Evolutionary conservation across 1,284 basidiomycete species (phyloP), one percentile per base, ranked within the genome.

Genomic region (Trichosporon ovoides): DNA sequence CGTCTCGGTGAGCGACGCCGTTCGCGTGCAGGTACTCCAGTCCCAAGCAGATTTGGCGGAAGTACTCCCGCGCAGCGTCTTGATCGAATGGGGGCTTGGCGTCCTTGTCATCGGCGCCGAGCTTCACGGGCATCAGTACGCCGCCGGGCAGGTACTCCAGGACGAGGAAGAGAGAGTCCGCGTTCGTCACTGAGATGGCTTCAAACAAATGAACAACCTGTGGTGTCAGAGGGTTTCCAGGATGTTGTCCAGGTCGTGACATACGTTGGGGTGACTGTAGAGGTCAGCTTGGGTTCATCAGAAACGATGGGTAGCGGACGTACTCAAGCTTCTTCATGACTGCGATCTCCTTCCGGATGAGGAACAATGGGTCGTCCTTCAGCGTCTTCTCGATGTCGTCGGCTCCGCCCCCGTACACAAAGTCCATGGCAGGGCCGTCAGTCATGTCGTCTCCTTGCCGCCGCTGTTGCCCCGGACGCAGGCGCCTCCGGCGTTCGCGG

Each of bases 21-120:
- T 83, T 82, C 37, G 75, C 73, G 66, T 84, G 83, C 11, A 84
- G 69, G 62, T 83, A 83, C 65, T 78, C 77, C 49, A 81, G 65
- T 19, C 81, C 82, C 16, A 82, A 68, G 28, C 81, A 71, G 24
- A 83, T 73, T 65, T 84, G 83, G 12, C 80, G 71, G 62, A 83
- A 82, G 63, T 83, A 83, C 57, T 78, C 71, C 28, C 70, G 63
- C 3, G 71, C 58, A 46, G 68, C 64, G 4, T 64, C 59, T 13
- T 68, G 37, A 3, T 52, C 33, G 61, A 74, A 74, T 0, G 74
- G 71, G 2, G 71, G 64, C 7, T 75, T 65, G 1, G 71, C 68
- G 7, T 77, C 67, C 10, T 74, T 71, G 36, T 75, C 66, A 14
- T 69, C 65, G 28, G 72, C 61, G 10, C 74, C 74, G 9, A 73